These are phyloP conservation scores for Penicillium sp. DNA, from an alignment of 2,329 filamentous ascomycete species.

Conservation along the genomic window DNA sequence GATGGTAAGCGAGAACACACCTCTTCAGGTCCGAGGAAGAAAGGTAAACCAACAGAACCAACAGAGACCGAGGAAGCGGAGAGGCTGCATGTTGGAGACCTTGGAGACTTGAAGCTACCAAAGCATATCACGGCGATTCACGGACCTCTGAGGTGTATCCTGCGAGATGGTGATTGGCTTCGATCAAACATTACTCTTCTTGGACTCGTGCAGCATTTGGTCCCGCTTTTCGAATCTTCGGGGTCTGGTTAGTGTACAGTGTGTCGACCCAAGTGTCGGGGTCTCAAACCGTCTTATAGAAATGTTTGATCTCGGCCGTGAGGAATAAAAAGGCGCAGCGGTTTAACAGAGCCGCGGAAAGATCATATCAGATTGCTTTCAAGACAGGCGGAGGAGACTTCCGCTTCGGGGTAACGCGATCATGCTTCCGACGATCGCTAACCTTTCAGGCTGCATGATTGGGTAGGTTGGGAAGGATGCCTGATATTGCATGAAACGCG, in stretches of 20 bases:
- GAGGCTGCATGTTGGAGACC: constrained; percentile 12
- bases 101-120: constrained; percentile 14
- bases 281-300: too few species aligned
- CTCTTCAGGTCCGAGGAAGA: background rate
- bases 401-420: constrained; percentile 1
- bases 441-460: constrained; percentile 1
- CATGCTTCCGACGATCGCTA: background rate
- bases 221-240: constrained; percentile 3
- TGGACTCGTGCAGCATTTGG: constrained; percentile 3
- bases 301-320: background rate
- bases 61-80: constrained; percentile 16
- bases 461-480: constrained; percentile 1
- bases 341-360: constrained; percentile 8
- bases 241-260: background rate
- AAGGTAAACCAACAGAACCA: constrained; percentile 4
- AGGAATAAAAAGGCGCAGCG: constrained; percentile 8
- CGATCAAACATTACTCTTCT: constrained; percentile 3
- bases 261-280: background rate
- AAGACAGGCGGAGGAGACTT: background rate
- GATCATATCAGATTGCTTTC: constrained; percentile 7
- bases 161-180: constrained; percentile 13
- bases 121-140: constrained; percentile 24
- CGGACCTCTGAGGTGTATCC: constrained; percentile 15
- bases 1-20: constrained; percentile 2
- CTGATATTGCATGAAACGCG: constrained; percentile 5